Evolutionary conservation across 2,329 filamentous ascomycete genomes (phyloP).

Genomic region (Trichoderma sp.): DNA sequence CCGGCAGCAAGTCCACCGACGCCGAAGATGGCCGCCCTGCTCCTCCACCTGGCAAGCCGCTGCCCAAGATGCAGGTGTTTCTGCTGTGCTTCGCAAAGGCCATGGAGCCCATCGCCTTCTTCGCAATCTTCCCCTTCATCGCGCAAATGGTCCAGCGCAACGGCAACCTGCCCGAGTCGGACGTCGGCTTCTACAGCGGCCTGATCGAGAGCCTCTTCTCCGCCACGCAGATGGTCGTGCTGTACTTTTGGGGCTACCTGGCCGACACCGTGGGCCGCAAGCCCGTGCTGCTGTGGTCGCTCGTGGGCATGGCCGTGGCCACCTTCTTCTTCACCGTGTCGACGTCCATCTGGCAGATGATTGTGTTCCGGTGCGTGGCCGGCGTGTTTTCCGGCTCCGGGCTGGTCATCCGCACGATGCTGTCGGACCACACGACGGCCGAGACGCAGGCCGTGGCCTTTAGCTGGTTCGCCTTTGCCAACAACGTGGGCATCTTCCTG

Average conservation of each 20-base stretch:
- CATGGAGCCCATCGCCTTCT: constrained; percentile 79
- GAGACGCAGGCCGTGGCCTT: constrained; percentile 73
- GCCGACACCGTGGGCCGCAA: constrained; percentile 70
- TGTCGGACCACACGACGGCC: constrained; percentile 69
- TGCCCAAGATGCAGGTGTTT: constrained; percentile 66
- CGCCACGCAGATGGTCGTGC: constrained; percentile 73
- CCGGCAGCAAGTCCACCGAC: neutral
- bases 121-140: constrained; percentile 79
- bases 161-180: constrained; percentile 60
- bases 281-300: constrained; percentile 67
- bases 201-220: constrained; percentile 75
- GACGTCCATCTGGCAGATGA: constrained; percentile 70
- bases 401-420: constrained; percentile 75
- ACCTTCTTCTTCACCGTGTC: constrained; percentile 70
- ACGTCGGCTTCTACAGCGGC: constrained; percentile 79
- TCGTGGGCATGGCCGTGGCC: constrained; percentile 62
- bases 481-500: constrained; percentile 73
- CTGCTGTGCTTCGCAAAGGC: constrained; percentile 72
- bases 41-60: constrained; percentile 45
- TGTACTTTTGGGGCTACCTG: constrained; percentile 69
- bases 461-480: constrained; percentile 73
- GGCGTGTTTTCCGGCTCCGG: constrained; percentile 74
- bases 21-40: constrained; percentile 12
- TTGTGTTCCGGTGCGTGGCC: constrained; percentile 68
- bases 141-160: constrained; percentile 73